Base-by-base conservation (phyloP, 306 rosid genomes). In the Cucumis sativus region DNA sequence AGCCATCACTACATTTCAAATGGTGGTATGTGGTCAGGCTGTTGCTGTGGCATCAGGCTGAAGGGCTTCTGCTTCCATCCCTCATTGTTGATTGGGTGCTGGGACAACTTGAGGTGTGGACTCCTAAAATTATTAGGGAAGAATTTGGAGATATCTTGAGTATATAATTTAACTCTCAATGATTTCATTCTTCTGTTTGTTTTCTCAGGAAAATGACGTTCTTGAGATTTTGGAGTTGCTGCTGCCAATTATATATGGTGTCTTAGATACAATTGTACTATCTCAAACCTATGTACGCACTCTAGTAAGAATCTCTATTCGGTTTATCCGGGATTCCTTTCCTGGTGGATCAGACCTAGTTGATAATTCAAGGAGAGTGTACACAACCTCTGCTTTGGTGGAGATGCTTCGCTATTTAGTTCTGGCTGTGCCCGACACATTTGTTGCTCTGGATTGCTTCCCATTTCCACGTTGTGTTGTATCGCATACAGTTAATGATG, bases 331-430 rank as follows among this genome's bases (percentile, higher is more conserved):
- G 5, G 97, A 90, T 83, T 91, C 99, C 75, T 85, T 95, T 80
- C 90, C 96, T 45, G 97, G 99, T 74, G 96, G 97, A 79, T 92
- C 99, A n/a, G 99, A 95, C 83, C 89, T 90, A 20, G 97, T 95
- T 10, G 97, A 90, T 77, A 92, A 95, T 83, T 95, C 97, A 35
- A 83, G 96, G 76, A 92, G 92, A 86, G 92, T 92, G 16, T 95
- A 92, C 84, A 89, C 97, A 58, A 87, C 85, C 45, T 87, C 90
- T 82, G 88, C 91, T 25, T 72, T 95, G 84, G 87, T 87, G 76
- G 99, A 95, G 87, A 90, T 92, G 97, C 93, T 95, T 70, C 96
- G 91, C 12, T 95, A 89, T 87, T 82, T 95, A 45, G 85, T 92
- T 80, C 87, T 87, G 78, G 86, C 91, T 35, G 96, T 88, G 72